Evolutionary conservation across 2,329 filamentous ascomycete species (phyloP).

Genomic region (Pseudomassariella vexata): DNA sequence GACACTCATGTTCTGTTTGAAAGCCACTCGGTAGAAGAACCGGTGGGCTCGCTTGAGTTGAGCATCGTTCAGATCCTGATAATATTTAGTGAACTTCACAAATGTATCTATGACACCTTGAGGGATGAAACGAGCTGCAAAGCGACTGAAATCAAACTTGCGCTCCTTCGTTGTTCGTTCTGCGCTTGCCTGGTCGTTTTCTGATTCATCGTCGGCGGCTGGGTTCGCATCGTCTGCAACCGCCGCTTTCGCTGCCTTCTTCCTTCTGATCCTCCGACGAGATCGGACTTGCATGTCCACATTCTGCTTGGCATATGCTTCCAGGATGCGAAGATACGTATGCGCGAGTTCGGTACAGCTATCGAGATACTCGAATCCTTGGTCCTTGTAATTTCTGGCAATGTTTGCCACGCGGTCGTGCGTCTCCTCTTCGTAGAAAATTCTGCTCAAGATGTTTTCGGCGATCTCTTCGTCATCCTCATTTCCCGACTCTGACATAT

Average conservation of each 20-base stretch:
- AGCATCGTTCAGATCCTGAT: slow-evolving; percentile 68
- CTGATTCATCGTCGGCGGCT: slow-evolving; percentile 62
- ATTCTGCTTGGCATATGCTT: slow-evolving; percentile 92
- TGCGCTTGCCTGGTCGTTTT: slow-evolving; percentile 64
- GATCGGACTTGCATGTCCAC: slow-evolving; percentile 89
- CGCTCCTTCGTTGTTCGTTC: slow-evolving; percentile 72
- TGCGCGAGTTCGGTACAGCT: slow-evolving; percentile 86
- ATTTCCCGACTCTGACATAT: slow-evolving; percentile 76
- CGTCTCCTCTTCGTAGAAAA: slow-evolving; percentile 97
- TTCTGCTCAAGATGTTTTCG: slow-evolving; percentile 90
- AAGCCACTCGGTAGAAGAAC: slow-evolving; percentile 89
- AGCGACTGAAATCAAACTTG: slow-evolving; percentile 89
- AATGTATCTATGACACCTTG: slow-evolving; percentile 89
- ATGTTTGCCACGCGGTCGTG: slow-evolving; percentile 83
- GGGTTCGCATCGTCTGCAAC: slow-evolving; percentile 38
- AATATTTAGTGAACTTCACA: slow-evolving; percentile 71
- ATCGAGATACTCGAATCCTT: slow-evolving; percentile 90
- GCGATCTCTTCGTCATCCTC: slow-evolving; percentile 98
- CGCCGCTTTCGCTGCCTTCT: slow-evolving; percentile 53
- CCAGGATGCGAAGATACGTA: slow-evolving; percentile 85
- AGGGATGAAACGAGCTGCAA: slow-evolving; percentile 72
- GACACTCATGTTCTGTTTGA: slow-evolving; percentile 88
- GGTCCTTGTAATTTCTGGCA: slow-evolving; percentile 81
- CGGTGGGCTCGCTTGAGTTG: slow-evolving; percentile 90
- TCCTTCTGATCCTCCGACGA: slow-evolving; percentile 64